Conservation (phyloP, 495 filamentous ascomycete species). For the Immersiella caudata region DNA sequence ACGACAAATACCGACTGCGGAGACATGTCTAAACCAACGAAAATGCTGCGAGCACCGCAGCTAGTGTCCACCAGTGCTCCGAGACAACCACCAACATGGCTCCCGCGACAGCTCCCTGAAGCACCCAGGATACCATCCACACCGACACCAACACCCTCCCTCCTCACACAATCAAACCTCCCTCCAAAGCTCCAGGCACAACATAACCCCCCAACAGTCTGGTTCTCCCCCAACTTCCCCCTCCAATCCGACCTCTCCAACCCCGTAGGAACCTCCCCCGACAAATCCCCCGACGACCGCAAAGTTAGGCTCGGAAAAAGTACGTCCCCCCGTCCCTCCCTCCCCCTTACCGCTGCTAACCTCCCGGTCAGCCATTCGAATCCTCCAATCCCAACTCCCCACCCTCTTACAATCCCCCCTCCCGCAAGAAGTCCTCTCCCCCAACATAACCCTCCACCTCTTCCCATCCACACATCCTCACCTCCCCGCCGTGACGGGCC, state of each 20-base stretch:
- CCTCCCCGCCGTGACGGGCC: slow-evolving; percentile 86
- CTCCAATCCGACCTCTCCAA: slow-evolving; percentile 17
- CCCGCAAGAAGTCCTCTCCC: slow-evolving; percentile 83
- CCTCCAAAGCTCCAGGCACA: background rate
- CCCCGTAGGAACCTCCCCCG: slow-evolving; percentile 5
- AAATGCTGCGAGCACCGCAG: slow-evolving; percentile 20
- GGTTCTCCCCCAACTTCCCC: slow-evolving; percentile 41
- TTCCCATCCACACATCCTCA: slow-evolving; percentile 97
- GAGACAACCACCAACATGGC: slow-evolving; percentile 11
- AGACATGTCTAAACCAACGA: slow-evolving; percentile 27
- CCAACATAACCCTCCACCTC: slow-evolving; percentile 87
- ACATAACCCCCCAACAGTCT: slow-evolving; percentile 29
- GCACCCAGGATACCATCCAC: background rate
- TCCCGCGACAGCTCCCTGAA: background rate
- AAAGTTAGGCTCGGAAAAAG: slow-evolving; percentile 90
- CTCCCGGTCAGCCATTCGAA: slow-evolving; percentile 68
- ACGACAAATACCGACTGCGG: background rate
- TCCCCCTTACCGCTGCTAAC: background rate
- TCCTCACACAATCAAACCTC: background rate
- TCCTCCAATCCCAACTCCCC: slow-evolving; percentile 83
- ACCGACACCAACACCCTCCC: background rate
- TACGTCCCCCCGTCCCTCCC: slow-evolving; percentile 42
- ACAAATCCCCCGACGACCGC: slow-evolving; percentile 65
- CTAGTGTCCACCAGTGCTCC: background rate
- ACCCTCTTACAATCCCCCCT: slow-evolving; percentile 81